Conservation (phyloP, 164 flowering plant genomes). For the Piper betle region DNA sequence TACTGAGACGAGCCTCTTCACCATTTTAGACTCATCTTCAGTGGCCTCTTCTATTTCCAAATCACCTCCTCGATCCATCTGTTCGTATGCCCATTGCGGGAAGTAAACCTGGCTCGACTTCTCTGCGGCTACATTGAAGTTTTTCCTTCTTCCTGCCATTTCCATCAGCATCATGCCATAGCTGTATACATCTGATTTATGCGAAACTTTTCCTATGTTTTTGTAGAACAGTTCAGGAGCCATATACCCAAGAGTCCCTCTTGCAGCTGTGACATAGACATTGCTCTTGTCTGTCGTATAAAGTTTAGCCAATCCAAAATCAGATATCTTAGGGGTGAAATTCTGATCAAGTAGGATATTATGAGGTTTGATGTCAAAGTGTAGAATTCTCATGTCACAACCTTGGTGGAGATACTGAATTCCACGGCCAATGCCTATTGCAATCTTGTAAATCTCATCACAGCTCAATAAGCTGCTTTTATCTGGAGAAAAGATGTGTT, state of each 20-base stretch:
- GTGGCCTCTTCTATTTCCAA: background rate
- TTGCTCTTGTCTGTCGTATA: slow-evolving; percentile 4
- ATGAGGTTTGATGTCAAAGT: slow-evolving; percentile 19
- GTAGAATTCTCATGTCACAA: slow-evolving; percentile 15
- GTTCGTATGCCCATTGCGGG: background rate
- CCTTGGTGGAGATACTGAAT: too few relatives aligned
- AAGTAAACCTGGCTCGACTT: background rate
- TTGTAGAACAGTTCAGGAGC: slow-evolving; percentile 1
- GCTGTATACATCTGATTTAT: slow-evolving; percentile 20
- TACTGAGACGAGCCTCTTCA: slow-evolving; percentile 7
- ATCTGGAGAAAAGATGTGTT: slow-evolving; percentile 3
- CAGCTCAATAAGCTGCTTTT: background rate
- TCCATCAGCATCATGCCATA: slow-evolving; percentile 18
- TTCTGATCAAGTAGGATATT: slow-evolving; percentile 10
- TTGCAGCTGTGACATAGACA: slow-evolving; percentile 2
- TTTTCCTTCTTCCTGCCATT: slow-evolving; percentile 3
- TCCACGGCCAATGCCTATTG: too few relatives aligned
- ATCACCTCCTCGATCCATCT: background rate
- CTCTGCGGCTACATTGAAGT: background rate
- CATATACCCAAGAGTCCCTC: slow-evolving; percentile 12
- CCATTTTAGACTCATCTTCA: background rate
- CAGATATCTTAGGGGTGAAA: slow-evolving; percentile 6
- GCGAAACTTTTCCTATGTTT: background rate
- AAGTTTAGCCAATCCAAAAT: slow-evolving; percentile 20
- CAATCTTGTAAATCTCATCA: slow-evolving; percentile 9